Conservation (phyloP, 371 early-diverging fungal species). For the Catenaria anguillulae region DNA sequence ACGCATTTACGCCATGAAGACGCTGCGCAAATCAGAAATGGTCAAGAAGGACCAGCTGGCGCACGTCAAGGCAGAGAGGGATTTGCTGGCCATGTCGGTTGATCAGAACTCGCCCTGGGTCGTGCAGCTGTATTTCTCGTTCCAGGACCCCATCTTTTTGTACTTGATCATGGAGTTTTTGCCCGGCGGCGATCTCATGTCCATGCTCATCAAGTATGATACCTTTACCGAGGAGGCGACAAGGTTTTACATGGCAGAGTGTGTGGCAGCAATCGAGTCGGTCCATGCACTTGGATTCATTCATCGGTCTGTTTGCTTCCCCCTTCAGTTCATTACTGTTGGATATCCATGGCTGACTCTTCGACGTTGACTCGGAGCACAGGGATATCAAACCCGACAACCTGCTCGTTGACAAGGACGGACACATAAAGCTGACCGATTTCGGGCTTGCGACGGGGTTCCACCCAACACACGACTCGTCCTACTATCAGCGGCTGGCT, state of each 20-base stretch:
- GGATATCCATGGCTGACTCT: constrained; percentile 79
- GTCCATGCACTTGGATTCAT: constrained; percentile 94
- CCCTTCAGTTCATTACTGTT: constrained; percentile 16
- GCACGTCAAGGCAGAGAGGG: constrained; percentile 93
- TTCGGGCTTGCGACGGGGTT: constrained; percentile 98
- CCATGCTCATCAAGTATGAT: constrained; percentile 90
- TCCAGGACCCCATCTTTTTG: constrained; percentile 85
- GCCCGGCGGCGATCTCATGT: constrained; percentile 97
- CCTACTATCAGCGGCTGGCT: constrained; percentile 60
- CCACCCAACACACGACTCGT: constrained; percentile 90
- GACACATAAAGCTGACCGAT: constrained; percentile 84
- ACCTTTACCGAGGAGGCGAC: constrained; percentile 94
- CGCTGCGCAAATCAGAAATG: constrained; percentile 89
- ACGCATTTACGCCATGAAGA: constrained; percentile 97
- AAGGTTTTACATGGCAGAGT: constrained; percentile 94
- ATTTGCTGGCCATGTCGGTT: constrained; percentile 81
- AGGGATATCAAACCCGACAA: constrained; percentile 83
- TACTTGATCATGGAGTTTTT: constrained; percentile 97
- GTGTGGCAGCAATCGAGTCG: constrained; percentile 83
- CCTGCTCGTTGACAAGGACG: constrained; percentile 64
- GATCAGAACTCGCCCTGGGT: constrained; percentile 84
- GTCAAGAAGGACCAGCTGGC: constrained; percentile 94
- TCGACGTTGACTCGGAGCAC: constrained; percentile 43
- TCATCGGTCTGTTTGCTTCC: constrained; percentile 52
- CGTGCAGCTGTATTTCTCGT: constrained; percentile 91